These are phyloP conservation scores for Rhodocollybia butyracea DNA, from an alignment of 768 basidiomycete species.

Conservation along the genomic window DNA sequence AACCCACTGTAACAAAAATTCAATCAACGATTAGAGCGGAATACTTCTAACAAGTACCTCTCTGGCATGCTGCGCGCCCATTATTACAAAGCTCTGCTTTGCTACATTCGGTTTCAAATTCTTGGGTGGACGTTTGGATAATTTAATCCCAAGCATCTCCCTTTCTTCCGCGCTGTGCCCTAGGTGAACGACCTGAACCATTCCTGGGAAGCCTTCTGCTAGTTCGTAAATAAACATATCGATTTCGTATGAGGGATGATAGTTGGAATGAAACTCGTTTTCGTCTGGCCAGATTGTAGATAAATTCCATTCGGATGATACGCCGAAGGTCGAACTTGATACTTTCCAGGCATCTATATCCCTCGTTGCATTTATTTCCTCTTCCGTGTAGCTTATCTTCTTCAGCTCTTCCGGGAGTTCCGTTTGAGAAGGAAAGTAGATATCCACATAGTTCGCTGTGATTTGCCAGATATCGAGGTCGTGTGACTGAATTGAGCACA, in stretches of 20 bases:
- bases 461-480: constrained; percentile 53
- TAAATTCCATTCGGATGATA: constrained; percentile 20
- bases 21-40: constrained; percentile 8
- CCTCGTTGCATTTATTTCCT: not conserved
- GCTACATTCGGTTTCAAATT: constrained; percentile 11
- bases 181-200: constrained; percentile 40
- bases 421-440: constrained; percentile 35
- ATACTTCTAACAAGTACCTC: constrained; percentile 44
- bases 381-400: constrained; percentile 18
- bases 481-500: not conserved
- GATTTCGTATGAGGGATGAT: constrained; percentile 57
- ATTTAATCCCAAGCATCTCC: constrained; percentile 52
- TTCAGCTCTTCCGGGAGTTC: constrained; percentile 19
- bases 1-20: constrained; percentile 63
- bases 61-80: constrained; percentile 73
- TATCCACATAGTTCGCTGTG: constrained; percentile 41
- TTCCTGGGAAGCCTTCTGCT: constrained; percentile 41
- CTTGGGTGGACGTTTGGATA: constrained; percentile 30
- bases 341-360: too few relatives aligned
- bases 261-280: constrained; percentile 40
- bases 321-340: constrained; percentile 16
- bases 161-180: constrained; percentile 59
- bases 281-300: constrained; percentile 20
- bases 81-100: constrained; percentile 61
- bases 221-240: constrained; percentile 50